These are phyloP conservation scores for Rosa persica DNA, from an alignment of 306 rosid genomes.

Conservation along the genomic window DNA sequence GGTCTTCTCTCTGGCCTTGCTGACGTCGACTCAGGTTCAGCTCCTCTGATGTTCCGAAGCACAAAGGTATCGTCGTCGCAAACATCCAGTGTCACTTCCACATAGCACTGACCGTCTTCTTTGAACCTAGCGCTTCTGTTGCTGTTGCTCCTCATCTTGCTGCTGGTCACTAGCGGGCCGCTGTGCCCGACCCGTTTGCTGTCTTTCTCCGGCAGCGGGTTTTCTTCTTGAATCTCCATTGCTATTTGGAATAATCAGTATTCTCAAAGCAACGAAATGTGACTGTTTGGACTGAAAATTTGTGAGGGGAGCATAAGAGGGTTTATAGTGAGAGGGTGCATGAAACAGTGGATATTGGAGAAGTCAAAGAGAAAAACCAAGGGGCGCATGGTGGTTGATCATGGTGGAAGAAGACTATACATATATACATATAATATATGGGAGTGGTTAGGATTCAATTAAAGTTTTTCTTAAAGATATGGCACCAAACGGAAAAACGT, in stretches of 20 bases:
- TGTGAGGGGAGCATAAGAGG: not conserved
- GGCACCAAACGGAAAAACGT: not conserved
- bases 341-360: constrained; percentile 3
- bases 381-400: constrained; percentile 43
- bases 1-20: constrained; percentile 55
- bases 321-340: not conserved
- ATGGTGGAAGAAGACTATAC: not conserved
- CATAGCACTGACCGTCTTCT: constrained; percentile 56
- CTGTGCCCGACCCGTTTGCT: constrained; percentile 57
- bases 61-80: constrained; percentile 68
- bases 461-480: not conserved
- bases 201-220: constrained; percentile 56
- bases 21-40: constrained; percentile 68
- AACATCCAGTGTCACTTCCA: constrained; percentile 79
- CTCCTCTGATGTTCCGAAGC: constrained; percentile 66
- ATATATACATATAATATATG: not conserved
- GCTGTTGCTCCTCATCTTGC: constrained; percentile 38
- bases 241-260: not conserved
- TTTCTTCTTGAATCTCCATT: constrained; percentile 75
- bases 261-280: not conserved
- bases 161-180: constrained; percentile 54
- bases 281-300: not conserved
- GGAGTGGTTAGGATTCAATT: not conserved
- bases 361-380: constrained; percentile 39
- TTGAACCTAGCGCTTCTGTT: constrained; percentile 55